Evolutionary conservation across 2,329 filamentous ascomycete species (phyloP), one percentile per base, ranked within the genome.

Genomic region (Fusarium sterilihyphosum): DNA sequence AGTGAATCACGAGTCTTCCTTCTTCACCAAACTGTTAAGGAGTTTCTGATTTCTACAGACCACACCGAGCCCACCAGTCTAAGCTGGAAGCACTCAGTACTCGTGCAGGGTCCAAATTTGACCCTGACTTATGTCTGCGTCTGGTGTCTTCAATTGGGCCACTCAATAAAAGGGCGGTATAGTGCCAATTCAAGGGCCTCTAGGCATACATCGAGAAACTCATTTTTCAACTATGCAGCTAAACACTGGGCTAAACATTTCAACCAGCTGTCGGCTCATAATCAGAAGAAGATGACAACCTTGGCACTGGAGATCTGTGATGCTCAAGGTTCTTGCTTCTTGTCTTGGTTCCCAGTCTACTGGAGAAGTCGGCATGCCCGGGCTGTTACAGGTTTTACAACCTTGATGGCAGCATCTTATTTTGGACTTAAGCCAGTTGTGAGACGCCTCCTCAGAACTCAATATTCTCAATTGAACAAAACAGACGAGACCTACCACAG

Each of bases 11-110:
- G 47, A n/a, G 18, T 50, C 1, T 44, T 44, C 5, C 47, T 50
- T 33, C 29, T 50, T 1, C 47, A 50, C 2, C 47, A 50, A 8
- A 50, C 47, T 18, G 47, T 33, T 1, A 50, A 50, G 8, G 47
- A 50, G 3, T 50, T 50, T 33, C 10, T 50, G 22, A 50, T 50
- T 7, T 33, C 47, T 0, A 13, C 2, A 5, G 7, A 33, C 2
- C 8, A 33, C 7, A 0, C 29, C 0, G 14, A 12, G 5, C 29
- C 29, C 0, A 0, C 29, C 3, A n/a, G 47, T 24, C 8, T 13
- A 33, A n/a, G 20, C 47, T 33, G 29, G 47, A 50, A 50, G 11
- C 47, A 50, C 0, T 50, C 47, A 7, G 1, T 50, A 13, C 29
- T 33, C 22, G 14, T 4, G 8, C 5, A 5, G 4, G 47, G 13